Conservation (phyloP, 1,284 basidiomycete genomes). For the Tilletia caries region DNA sequence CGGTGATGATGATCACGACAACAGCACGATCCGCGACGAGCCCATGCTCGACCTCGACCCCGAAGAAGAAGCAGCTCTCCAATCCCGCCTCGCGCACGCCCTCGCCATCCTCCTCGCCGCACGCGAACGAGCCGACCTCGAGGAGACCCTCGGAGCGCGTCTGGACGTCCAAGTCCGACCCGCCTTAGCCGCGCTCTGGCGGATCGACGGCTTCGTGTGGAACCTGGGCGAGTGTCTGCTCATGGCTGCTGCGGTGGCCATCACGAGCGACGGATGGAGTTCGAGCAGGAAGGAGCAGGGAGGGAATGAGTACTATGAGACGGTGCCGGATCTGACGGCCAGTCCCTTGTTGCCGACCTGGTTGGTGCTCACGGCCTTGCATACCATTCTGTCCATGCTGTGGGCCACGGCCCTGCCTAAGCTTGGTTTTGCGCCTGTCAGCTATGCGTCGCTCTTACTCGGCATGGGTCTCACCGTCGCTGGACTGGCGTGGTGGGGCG, state of each 20-base stretch:
- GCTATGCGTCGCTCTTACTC: conserved; percentile 40
- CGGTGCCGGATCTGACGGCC: conserved; percentile 24
- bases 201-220: conserved; percentile 47
- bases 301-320: conserved; percentile 10
- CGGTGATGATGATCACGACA: no score
- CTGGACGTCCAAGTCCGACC: conserved; percentile 31
- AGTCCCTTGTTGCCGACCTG: conserved; percentile 39
- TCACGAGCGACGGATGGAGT: not conserved
- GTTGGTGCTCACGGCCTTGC: conserved; percentile 30
- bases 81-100: not conserved
- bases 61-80: conserved; percentile 2
- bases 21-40: no score
- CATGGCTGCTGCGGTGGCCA: conserved; percentile 32
- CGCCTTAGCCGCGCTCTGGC: conserved; percentile 42
- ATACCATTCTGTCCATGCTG: conserved; percentile 34
- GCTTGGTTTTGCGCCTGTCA: conserved; percentile 40
- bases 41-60: not conserved
- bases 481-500: conserved; percentile 41
- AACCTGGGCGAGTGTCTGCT: conserved; percentile 41
- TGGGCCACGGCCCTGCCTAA: conserved; percentile 40
- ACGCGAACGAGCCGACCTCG: conserved; percentile 37
- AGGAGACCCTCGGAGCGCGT: conserved; percentile 39
- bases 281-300: not conserved
- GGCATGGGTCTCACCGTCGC: conserved; percentile 39
- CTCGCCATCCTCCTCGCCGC: conserved; percentile 26